Evolutionary conservation across 2,329 filamentous ascomycete genomes (phyloP), one percentile per base, ranked within the genome.

Genomic region (Venturia pyrina): DNA sequence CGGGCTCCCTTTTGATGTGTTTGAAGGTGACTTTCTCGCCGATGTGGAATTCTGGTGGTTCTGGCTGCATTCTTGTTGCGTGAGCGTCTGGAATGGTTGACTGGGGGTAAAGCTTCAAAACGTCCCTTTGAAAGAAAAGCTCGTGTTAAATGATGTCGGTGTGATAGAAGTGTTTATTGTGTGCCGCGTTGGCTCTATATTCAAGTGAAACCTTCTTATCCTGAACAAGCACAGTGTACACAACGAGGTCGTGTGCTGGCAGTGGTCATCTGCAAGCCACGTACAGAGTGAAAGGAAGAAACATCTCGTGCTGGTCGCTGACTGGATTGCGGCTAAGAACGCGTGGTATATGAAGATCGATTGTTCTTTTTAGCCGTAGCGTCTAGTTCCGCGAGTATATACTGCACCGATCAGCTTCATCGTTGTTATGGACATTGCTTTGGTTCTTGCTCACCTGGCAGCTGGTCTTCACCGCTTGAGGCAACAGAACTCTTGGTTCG

Each of bases 401-500:
- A 21, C 53, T 59, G n/a, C 24, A 19, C 19, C 11, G 19, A n/a
- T 59, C 19, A 59, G 53, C 28, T 59, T 21, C 7, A 32, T 21
- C 11, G 3, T 53, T 28, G 17, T 59, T 37, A 5, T 19, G 19
- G 3, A 59, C 32, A 59, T n/a, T 37, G 32, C 15, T 59, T 8
- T n/a, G n/a, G n/a, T n/a, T 59, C 28, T 32, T 41, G n/a, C 43
- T 64, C 24, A 64, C 63, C 46, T 65, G 19, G 24, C 63, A 65
- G 40, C 63, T 65, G 7, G 44, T 48, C 65, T 76, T 75, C 44
- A 86, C 76, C 1, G 79, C 83, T 41, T 84, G 81, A 46, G 80
- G 77, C 64, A 86, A 75, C 1, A 76, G 75, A 13, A 86, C 77
- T 63, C 74, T 74, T 56, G 83, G 79, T 67, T 76, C 71, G 71